Conservation (phyloP, 2,329 filamentous ascomycete genomes). For the Colletotrichum filicis region DNA sequence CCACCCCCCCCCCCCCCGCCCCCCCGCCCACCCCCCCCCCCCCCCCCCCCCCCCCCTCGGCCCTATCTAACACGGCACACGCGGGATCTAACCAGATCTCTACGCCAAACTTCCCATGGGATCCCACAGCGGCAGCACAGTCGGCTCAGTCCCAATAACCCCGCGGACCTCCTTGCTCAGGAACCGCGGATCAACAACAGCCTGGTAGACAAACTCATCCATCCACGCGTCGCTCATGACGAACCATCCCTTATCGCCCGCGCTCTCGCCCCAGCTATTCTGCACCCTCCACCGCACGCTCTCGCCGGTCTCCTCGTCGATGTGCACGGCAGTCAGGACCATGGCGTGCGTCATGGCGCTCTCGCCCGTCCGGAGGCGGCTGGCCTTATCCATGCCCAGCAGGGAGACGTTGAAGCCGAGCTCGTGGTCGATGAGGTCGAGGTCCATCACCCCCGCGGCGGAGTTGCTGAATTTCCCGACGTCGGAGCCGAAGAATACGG, state of each 20-base stretch:
- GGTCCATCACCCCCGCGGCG: slow-evolving; percentile 81
- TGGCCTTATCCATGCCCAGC: slow-evolving; percentile 79
- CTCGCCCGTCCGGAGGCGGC: slow-evolving; percentile 79
- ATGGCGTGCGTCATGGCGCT: slow-evolving; percentile 92
- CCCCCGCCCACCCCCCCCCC: background rate
- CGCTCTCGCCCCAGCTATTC: slow-evolving; percentile 81
- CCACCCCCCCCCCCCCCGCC: background rate
- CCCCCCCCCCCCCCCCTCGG: background rate
- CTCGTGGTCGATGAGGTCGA: slow-evolving; percentile 79
- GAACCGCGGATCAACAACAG: slow-evolving; percentile 80
- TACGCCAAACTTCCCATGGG: slow-evolving; percentile 80
- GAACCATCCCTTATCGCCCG: slow-evolving; percentile 85
- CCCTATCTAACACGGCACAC: background rate
- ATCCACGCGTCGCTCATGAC: slow-evolving; percentile 88
- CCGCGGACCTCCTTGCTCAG: slow-evolving; percentile 74
- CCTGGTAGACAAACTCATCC: slow-evolving; percentile 87
- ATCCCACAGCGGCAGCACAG: slow-evolving; percentile 82
- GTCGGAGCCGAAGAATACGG: slow-evolving; percentile 90
- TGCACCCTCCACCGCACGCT: slow-evolving; percentile 85
- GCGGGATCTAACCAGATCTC: background rate
- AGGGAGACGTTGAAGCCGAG: slow-evolving; percentile 84
- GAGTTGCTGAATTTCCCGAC: slow-evolving; percentile 84
- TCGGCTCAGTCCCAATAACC: slow-evolving; percentile 76
- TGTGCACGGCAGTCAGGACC: slow-evolving; percentile 88
- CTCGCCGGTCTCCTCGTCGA: slow-evolving; percentile 68